Base-by-base conservation (phyloP, 139 green algal species). In the Micractinium sp. region DNA sequence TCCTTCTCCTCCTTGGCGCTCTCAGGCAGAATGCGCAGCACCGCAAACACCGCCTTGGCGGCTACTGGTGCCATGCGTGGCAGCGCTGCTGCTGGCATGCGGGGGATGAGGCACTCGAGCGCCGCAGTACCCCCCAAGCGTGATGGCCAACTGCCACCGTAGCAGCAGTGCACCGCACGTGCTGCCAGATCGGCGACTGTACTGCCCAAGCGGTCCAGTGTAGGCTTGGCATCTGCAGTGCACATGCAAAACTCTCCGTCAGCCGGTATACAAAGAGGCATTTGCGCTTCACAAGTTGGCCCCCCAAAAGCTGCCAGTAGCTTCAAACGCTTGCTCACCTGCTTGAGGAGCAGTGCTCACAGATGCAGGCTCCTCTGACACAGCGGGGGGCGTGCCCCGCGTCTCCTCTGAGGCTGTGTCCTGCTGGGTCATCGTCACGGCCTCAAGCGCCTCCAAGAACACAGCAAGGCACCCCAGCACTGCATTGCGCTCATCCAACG, bases 91-190 rank as follows among this genome's bases (percentile, higher is more conserved):
- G 92, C 73, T 0, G 95, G 95, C 85, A 98, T 29, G 25, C 82
- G 87, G 22, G 67, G 33, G 19, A 61, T 41, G n/a, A 93, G 69
- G 25, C 63, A 1, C 33, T 78, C 27, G 3, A 99, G 82, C n/a
- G 95, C 96, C 19, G 93, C 90, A 15, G 96, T 92, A 29, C 97
- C 97, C 29, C 96, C 97, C 16, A 99, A 89, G 33, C 95, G 93
- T 13, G 90, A 88, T 13, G 95, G 85, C 97, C 97, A 99, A 15
- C 90, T 90, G 78, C 96, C 95, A 22, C 95, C 94, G 81, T 97
- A 98, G 92, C 97, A 99, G 89, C 93, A 96, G 90, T 99, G 95
- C 89, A 98, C 86, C 56, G 99, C 85, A 20, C 96, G 94, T 5
- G 91, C 91, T 39, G 98, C 76, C 41, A 99, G 91, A 75, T 97